Base-by-base conservation (phyloP, 169 alveolate genomes). In the Perkinsus olseni region DNA sequence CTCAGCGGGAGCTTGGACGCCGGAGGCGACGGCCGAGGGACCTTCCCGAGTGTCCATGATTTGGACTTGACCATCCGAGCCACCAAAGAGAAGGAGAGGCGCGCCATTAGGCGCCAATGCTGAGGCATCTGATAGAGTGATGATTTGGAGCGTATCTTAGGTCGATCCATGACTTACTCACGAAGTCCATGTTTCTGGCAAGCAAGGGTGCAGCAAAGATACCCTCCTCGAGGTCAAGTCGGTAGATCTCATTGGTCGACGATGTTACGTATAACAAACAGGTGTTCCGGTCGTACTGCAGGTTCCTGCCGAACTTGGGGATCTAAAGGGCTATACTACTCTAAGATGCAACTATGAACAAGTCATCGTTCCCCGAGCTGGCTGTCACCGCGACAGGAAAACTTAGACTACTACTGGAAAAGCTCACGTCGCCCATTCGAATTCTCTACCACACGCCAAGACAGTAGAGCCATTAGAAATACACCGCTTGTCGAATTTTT, bases 241-340 rank as follows among this genome's bases (percentile, higher is more conserved):
- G 96, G 93, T 95, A 97, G 20, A 95, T 96, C 93, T 98, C 98
- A 93, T 95, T 95, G n/a, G 97, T 95, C 0, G 98, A 97, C 51
- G 98, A 98, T 37, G 95, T 96, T 38, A 97, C 94, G 36, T 96
- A 94, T 92, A 98, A 94, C 91, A 97, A 98, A 91, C 98, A 97
- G 51, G 96, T 95, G 90, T 92, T 95, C 24, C 97, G 96, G 37
- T 96, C 93, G 94, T 96, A 98, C 39, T 96, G 95, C 94, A 98
- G 95, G 93, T 97, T 98, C 94, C 98, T 96, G 36, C 98, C 98
- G 92, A 95, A 97, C 93, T 96, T 97, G 3, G 99, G 99, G 0
- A 62, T 62, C 82, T 62, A 24, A 62, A 21, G 31, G 17, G 34
- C 1, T 1, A 62, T 62, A 62, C 1, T 62, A n/a, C n/a, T n/a